A percentile compares a stretch with the other conserved stretches of the same genome.
Evolutionary conservation across 2,329 filamentous ascomycete species (phyloP).

Genomic region (Ophioceras dolichostomum): DNA sequence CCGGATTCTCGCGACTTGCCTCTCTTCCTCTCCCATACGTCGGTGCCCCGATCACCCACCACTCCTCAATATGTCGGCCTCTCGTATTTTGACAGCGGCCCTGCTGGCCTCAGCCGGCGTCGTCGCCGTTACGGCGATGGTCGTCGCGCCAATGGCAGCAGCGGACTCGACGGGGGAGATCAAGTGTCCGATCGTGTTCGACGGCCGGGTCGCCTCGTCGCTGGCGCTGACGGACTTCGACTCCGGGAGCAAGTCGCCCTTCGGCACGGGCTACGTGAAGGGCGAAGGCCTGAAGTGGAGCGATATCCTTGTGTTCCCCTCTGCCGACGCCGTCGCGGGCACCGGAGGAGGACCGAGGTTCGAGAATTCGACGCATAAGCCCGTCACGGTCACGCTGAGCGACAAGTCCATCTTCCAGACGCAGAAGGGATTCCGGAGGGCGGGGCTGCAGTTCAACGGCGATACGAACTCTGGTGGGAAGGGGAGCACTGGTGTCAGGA

Average conservation of each 20-base stretch:
- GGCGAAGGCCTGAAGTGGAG: constrained; percentile 20
- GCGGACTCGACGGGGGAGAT: constrained; percentile 6
- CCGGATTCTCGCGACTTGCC: too few relatives aligned
- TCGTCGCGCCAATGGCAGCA: background rate
- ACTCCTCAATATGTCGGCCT: background rate
- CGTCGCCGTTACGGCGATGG: too few relatives aligned
- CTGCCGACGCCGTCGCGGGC: constrained; percentile 11
- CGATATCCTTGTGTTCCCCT: constrained; percentile 21
- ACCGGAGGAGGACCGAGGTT: constrained; percentile 13
- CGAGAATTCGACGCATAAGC: constrained; percentile 19
- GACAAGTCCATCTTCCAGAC: constrained; percentile 31
- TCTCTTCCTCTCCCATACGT: too few relatives aligned
- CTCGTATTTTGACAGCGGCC: background rate
- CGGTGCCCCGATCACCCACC: too few relatives aligned
- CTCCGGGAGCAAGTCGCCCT: constrained; percentile 16
- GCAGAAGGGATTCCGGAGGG: constrained; percentile 32
- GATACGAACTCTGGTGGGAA: constrained; percentile 26
- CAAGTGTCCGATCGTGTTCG: constrained; percentile 22
- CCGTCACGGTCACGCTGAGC: constrained; percentile 30
- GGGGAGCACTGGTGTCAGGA: constrained; percentile 20
- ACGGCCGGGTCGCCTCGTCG: constrained; percentile 19
- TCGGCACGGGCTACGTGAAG: constrained; percentile 24
- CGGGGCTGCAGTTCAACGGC: constrained; percentile 27
- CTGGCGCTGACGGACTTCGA: constrained; percentile 18
- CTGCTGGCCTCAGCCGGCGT: too few relatives aligned